Evolutionary conservation across 305 asterid genomes (phyloP).

Genomic region (Stenogyne calaminthoides): DNA sequence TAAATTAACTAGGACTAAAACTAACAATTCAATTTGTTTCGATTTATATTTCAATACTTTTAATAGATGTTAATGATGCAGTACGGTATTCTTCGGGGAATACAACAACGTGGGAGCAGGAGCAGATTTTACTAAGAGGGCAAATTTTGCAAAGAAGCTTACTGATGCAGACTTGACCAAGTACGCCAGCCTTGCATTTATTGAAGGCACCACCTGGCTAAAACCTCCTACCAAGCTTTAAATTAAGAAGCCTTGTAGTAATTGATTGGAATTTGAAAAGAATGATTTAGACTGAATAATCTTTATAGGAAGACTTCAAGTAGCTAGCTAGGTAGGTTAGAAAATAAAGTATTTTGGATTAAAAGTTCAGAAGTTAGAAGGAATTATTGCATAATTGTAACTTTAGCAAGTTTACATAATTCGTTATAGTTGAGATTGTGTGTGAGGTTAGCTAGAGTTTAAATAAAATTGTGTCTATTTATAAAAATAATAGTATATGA

Average conservation of each 20-base stretch:
- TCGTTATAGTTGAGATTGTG: background rate
- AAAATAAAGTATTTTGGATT: background rate
- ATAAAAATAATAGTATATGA: background rate
- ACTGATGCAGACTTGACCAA: conserved; percentile 37
- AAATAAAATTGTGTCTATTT: background rate
- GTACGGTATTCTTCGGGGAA: conserved; percentile 66
- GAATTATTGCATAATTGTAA: background rate
- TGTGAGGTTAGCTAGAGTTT: background rate
- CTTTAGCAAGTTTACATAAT: background rate
- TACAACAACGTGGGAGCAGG: conserved; percentile 56
- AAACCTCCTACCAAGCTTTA: conserved; percentile 52
- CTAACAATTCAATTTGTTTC: too few relatives aligned
- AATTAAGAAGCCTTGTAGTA: background rate
- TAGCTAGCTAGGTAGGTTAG: background rate
- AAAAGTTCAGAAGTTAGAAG: background rate
- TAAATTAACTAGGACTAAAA: too few relatives aligned
- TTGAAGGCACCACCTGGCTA: conserved; percentile 69
- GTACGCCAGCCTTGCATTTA: conserved; percentile 47
- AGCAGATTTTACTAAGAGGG: conserved; percentile 33
- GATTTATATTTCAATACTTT: too few relatives aligned
- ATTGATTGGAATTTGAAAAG: background rate
- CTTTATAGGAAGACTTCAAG: background rate
- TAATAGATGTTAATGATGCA: conserved; percentile 16
- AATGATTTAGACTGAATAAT: background rate
- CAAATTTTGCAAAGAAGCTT: conserved; percentile 43